Evolutionary conservation across 495 filamentous ascomycete species (phyloP), one percentile per base, ranked within the genome.

Genomic region (Aspergillus cristatus): DNA sequence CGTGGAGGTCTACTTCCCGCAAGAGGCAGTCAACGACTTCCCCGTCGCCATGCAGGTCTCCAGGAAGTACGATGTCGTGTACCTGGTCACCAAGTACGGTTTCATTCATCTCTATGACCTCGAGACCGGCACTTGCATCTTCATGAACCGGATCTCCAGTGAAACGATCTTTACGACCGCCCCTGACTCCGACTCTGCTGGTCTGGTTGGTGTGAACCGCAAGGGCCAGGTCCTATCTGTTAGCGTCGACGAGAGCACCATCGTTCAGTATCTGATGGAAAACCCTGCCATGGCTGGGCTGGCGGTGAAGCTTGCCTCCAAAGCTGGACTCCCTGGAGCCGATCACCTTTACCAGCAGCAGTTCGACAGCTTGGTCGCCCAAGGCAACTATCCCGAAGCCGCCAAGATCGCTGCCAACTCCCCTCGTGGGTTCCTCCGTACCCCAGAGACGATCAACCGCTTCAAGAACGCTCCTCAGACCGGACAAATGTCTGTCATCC

Each of bases 111-210:
- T 99, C 7, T 97, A 97, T 60, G 91, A 99, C 51, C 76, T 99
- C 31, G 91, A 97, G 67, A 90, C 85, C 5, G 91, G 85, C 24
- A 86, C 84, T n/a, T 91, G 87, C 55, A 90, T 99, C 54, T 99
- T 95, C 76, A 94, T 99, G 89, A 97, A 99, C 66, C 83, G 91
- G 35, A 99, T 99, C 52, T 99, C 91, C 14, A 93, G 87, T 65
- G 91, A 99, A 55, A 99, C 91, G 0, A 97, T 99, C 53, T 99
- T 99, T 65, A 89, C 88, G 12, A 94, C 88, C 10, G 79, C 87
- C 4, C 64, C 79, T 11, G 90, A 97, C 54, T 73, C 72, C n/a
- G 80, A 88, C 1, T 86, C 84, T 16, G 76, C 76, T 38, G 91
- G 91, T 48, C 79, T 96, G 42, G 72, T 95, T n/a, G 88, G 88